These are phyloP conservation scores for Periglandula ipomoeae DNA, from an alignment of 2,329 filamentous ascomycete genomes.

Conservation along the genomic window DNA sequence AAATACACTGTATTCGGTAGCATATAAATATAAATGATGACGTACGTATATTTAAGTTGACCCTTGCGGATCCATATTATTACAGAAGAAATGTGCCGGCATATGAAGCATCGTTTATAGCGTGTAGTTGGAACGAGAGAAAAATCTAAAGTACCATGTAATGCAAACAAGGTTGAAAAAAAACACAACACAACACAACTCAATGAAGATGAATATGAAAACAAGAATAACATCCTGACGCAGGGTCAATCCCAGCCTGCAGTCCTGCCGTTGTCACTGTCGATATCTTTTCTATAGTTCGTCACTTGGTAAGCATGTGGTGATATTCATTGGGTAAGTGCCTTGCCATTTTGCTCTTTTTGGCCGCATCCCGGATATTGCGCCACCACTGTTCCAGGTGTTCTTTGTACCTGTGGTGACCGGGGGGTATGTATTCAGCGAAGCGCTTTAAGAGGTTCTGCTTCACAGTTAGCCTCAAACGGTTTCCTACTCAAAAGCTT, in stretches of 20 bases:
- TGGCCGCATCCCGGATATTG: slow-evolving; percentile 23
- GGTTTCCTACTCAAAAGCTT: too few species aligned
- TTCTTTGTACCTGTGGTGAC: slow-evolving; percentile 20
- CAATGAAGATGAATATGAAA: background rate
- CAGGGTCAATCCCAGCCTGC: background rate
- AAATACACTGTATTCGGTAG: background rate
- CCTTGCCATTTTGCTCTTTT: slow-evolving; percentile 24
- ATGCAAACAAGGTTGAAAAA: background rate
- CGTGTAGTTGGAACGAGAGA: background rate
- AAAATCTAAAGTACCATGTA: background rate
- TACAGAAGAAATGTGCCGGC: background rate
- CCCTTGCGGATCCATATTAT: background rate
- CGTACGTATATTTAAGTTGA: background rate
- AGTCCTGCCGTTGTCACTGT: background rate
- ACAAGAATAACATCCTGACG: background rate
- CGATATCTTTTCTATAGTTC: background rate
- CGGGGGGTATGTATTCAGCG: slow-evolving; percentile 16
- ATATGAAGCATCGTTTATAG: background rate
- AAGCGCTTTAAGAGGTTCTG: slow-evolving; percentile 24
- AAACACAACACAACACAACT: background rate
- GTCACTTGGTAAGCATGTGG: slow-evolving; percentile 20
- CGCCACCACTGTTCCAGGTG: slow-evolving; percentile 26
- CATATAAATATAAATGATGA: background rate
- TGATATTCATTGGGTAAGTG: slow-evolving; percentile 24
- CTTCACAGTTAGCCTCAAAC: background rate